Conservation (phyloP, 2,329 filamentous ascomycete species). For the Hortaea werneckii region DNA sequence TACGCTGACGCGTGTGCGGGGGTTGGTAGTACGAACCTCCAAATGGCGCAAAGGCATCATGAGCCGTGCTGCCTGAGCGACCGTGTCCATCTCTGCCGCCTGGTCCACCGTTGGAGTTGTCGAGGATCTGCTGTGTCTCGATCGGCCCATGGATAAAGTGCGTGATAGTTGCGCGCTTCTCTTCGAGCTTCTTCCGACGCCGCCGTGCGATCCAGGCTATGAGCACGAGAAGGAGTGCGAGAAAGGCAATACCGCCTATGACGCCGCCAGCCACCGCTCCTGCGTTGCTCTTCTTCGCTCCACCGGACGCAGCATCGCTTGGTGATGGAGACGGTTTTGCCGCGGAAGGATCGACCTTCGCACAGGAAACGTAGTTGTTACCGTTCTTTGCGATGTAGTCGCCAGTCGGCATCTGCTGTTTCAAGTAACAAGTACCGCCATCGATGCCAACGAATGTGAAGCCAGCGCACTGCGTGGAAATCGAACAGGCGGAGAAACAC, state of each 20-base stretch:
- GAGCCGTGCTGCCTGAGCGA: slow-evolving; percentile 14
- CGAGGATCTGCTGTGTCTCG: slow-evolving; percentile 2
- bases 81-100: slow-evolving; percentile 7
- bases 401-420: slow-evolving; percentile 10
- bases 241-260: slow-evolving; percentile 10
- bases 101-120: neutral
- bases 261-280: slow-evolving; percentile 14
- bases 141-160: slow-evolving; percentile 8
- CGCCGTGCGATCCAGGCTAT: slow-evolving; percentile 9
- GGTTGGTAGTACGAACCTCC: slow-evolving; percentile 20
- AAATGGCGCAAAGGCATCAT: slow-evolving; percentile 18
- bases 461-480: slow-evolving; percentile 13
- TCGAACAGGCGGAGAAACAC: slow-evolving; percentile 22
- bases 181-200: slow-evolving; percentile 14
- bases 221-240: slow-evolving; percentile 9
- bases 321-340: slow-evolving; percentile 2
- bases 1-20: slow-evolving; percentile 18
- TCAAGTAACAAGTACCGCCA: slow-evolving; percentile 20
- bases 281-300: slow-evolving; percentile 2
- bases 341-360: slow-evolving; percentile 12
- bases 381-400: slow-evolving; percentile 10
- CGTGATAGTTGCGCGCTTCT: slow-evolving; percentile 10
- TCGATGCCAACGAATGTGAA: slow-evolving; percentile 20
- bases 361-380: slow-evolving; percentile 16
- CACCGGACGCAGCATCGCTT: neutral